Conservation (phyloP, 2,329 filamentous ascomycete genomes). For the Ceratocystis colombiana region DNA sequence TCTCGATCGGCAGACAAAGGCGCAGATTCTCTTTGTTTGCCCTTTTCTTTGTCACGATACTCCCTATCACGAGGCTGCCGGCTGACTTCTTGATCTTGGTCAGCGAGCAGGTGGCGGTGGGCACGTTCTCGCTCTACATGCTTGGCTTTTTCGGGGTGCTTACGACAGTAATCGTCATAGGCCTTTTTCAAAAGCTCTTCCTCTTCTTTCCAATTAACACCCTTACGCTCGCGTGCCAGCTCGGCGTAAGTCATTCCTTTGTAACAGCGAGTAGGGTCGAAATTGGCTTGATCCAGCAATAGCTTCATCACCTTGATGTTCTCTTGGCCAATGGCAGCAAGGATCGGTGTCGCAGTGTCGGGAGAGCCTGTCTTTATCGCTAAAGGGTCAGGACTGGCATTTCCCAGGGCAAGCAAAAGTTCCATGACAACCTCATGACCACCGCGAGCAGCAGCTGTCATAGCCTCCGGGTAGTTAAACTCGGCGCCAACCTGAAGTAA, state of each 20-base stretch:
- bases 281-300: constrained; percentile 62
- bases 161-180: constrained; percentile 54
- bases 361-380: constrained; percentile 49
- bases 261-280: constrained; percentile 71
- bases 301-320: constrained; percentile 78
- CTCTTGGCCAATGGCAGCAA: constrained; percentile 82
- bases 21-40: background rate
- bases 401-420: constrained; percentile 59
- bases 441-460: constrained; percentile 83
- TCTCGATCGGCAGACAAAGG: constrained; percentile 34
- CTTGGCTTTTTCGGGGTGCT: constrained; percentile 40
- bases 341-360: constrained; percentile 81
- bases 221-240: constrained; percentile 69
- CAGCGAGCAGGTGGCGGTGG: background rate
- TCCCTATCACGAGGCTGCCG: constrained; percentile 32
- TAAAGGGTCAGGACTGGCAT: constrained; percentile 57
- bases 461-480: constrained; percentile 67
- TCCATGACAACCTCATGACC: constrained; percentile 83
- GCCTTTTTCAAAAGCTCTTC: constrained; percentile 67
- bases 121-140: constrained; percentile 39
- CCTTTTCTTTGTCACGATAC: constrained; percentile 26
- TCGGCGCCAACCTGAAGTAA: constrained; percentile 52
- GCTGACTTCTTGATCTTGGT: constrained; percentile 13
- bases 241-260: constrained; percentile 78
- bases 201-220: constrained; percentile 85